Conservation (phyloP, 2,329 filamentous ascomycete species). For the Calonectria honghensis region DNA sequence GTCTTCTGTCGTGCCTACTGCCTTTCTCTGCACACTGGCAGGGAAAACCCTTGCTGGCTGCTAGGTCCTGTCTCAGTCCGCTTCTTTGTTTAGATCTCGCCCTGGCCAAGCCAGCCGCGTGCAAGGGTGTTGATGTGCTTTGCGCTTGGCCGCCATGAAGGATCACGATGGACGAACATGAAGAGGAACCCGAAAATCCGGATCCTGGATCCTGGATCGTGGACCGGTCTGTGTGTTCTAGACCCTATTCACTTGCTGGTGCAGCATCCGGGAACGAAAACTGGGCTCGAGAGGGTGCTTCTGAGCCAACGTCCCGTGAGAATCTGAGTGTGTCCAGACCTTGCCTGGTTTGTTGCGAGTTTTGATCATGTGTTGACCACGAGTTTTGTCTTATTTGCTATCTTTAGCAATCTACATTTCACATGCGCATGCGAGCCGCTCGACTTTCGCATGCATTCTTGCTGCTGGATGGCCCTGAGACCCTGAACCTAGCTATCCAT, state of each 20-base stretch:
- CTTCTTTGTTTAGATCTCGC: conserved; percentile 30
- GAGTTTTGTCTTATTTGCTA: conserved; percentile 25
- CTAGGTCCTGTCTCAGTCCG: conserved; percentile 22
- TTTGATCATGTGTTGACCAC: not conserved
- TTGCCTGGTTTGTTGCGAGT: conserved; percentile 1
- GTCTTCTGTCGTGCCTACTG: conserved; percentile 5
- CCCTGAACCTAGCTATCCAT: not conserved
- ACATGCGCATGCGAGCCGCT: conserved; percentile 7
- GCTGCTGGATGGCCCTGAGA: not conserved
- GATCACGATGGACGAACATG: conserved; percentile 25
- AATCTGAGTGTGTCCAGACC: not conserved
- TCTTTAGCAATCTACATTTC: conserved; percentile 26
- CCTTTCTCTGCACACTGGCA: not conserved
- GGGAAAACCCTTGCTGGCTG: conserved; percentile 1
- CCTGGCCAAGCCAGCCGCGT: not conserved
- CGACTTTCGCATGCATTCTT: not conserved
- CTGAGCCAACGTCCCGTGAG: not conserved
- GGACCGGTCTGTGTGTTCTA: conserved; percentile 13
- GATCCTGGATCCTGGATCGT: conserved; percentile 10
- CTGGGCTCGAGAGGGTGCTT: not conserved
- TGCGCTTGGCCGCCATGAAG: conserved; percentile 6
- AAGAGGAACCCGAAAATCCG: conserved; percentile 13
- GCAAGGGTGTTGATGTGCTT: conserved; percentile 2
- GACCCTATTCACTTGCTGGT: not conserved
- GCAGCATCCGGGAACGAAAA: not conserved